phyloP scores from a whole-genome alignment of 2,329 filamentous ascomycete genomes.

The Penicillium psychrosexuale region DNA sequence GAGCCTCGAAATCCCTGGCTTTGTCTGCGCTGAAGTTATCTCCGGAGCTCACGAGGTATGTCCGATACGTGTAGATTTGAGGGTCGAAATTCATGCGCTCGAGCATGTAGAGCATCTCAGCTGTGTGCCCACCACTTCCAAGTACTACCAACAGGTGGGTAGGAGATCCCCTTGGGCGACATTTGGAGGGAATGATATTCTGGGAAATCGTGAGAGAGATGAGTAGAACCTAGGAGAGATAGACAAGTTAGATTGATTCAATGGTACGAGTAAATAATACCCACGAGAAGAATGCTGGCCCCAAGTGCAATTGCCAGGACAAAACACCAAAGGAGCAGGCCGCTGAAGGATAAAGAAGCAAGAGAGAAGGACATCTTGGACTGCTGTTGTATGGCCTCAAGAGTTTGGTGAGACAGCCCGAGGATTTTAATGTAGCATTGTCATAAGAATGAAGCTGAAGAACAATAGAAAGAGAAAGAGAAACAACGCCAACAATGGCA shows the following conservation, averaged over 20 bases:
- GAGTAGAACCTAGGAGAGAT: slow-evolving; percentile 24
- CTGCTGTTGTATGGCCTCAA: background rate
- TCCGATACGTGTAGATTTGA: slow-evolving; percentile 61
- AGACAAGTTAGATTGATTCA: slow-evolving; percentile 8
- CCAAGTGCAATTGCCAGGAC: background rate
- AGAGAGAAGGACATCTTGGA: background rate
- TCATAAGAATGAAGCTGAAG: background rate
- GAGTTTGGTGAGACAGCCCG: background rate
- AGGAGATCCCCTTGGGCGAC: slow-evolving; percentile 31
- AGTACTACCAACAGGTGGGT: slow-evolving; percentile 75
- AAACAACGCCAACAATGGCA: background rate
- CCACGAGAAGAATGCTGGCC: background rate
- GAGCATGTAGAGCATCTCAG: slow-evolving; percentile 90
- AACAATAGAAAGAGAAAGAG: background rate
- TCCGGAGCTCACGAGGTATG: slow-evolving; percentile 75
- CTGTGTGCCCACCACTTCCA: slow-evolving; percentile 89
- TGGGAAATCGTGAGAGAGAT: slow-evolving; percentile 30
- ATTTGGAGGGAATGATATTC: slow-evolving; percentile 28
- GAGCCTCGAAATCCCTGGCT: slow-evolving; percentile 62
- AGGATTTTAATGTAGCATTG: background rate
- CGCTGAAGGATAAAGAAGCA: background rate
- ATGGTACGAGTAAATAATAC: background rate
- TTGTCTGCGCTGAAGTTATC: slow-evolving; percentile 68
- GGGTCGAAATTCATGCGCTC: slow-evolving; percentile 51
- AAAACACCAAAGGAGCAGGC: background rate